Evolutionary conservation across 2,329 filamentous ascomycete species (phyloP).

Genomic region (Aschersonia sp.): DNA sequence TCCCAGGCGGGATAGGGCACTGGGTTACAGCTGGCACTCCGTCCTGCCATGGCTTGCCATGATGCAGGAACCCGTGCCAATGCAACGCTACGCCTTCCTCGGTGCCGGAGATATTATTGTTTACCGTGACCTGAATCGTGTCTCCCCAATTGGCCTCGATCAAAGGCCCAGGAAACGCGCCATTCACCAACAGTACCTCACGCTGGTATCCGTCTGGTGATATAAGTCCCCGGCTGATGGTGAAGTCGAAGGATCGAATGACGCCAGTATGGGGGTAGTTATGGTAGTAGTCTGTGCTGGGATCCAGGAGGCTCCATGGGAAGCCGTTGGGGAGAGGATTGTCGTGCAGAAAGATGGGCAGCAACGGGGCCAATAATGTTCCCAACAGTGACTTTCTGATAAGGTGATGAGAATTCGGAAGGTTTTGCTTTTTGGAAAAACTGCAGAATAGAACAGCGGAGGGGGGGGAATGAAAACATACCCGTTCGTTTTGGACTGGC

Average conservation of each 20-base stretch:
- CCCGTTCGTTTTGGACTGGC: too few relatives aligned
- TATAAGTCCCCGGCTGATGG: constrained; percentile 31
- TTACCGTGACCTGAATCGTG: constrained; percentile 47
- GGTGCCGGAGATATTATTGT: constrained; percentile 46
- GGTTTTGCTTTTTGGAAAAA: too few relatives aligned
- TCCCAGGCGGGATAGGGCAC: constrained; percentile 51
- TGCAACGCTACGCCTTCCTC: constrained; percentile 35
- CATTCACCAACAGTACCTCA: constrained; percentile 46
- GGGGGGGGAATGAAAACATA: too few relatives aligned
- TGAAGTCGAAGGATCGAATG: constrained; percentile 39
- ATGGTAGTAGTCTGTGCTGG: constrained; percentile 34
- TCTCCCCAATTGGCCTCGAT: constrained; percentile 52
- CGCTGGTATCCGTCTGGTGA: constrained; percentile 41
- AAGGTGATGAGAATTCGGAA: too few relatives aligned
- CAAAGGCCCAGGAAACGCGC: constrained; percentile 50
- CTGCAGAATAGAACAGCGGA: too few relatives aligned
- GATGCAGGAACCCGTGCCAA: constrained; percentile 39
- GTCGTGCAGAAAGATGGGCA: constrained; percentile 29
- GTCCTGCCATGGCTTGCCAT: constrained; percentile 34
- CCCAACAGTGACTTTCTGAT: constrained; percentile 19
- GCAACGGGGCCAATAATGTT: constrained; percentile 19
- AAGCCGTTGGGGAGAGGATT: constrained; percentile 33
- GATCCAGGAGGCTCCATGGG: constrained; percentile 34
- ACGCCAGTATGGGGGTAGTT: constrained; percentile 36
- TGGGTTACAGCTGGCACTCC: constrained; percentile 38